Conservation (phyloP, 2,329 filamentous ascomycete genomes). For the Stagonosporopsis tanaceti region DNA sequence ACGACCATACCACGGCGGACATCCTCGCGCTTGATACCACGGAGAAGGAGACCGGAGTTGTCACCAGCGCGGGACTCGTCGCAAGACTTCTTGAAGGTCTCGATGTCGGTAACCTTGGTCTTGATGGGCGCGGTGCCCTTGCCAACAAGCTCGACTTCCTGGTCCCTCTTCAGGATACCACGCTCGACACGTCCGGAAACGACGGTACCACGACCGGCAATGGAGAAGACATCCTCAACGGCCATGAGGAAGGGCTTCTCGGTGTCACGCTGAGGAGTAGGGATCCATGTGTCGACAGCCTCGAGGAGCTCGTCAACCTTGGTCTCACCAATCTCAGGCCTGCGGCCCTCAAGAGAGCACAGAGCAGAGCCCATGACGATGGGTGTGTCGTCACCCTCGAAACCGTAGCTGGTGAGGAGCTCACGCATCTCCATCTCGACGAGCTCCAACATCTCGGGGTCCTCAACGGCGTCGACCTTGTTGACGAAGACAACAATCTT, state of each 20-base stretch:
- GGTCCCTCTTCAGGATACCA: slow-evolving; percentile 90
- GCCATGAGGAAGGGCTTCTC: slow-evolving; percentile 99
- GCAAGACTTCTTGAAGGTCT: slow-evolving; percentile 99
- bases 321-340: slow-evolving; percentile 82
- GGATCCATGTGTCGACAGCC: slow-evolving; percentile 95
- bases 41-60: slow-evolving; percentile 96
- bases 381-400: slow-evolving; percentile 97
- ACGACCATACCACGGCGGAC: slow-evolving; percentile 95
- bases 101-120: slow-evolving; percentile 99
- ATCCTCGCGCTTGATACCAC: slow-evolving; percentile 95
- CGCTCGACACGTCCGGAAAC: slow-evolving; percentile 97
- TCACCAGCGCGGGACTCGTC: slow-evolving; percentile 95
- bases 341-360: slow-evolving; percentile 87
- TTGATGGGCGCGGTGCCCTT: slow-evolving; percentile 84
- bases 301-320: slow-evolving; percentile 93
- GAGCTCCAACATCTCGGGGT: slow-evolving; percentile 99
- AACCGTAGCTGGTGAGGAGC: slow-evolving; percentile 89
- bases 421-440: slow-evolving; percentile 99
- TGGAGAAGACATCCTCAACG: slow-evolving; percentile 73
- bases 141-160: slow-evolving; percentile 93
- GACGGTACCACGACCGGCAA: slow-evolving; percentile 88
- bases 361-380: slow-evolving; percentile 97
- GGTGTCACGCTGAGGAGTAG: slow-evolving; percentile 89
- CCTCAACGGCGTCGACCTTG: slow-evolving; percentile 97
- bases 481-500: slow-evolving; percentile 99